Base-by-base conservation (phyloP, 2,329 filamentous ascomycete genomes). In the Ilyonectria robusta region DNA sequence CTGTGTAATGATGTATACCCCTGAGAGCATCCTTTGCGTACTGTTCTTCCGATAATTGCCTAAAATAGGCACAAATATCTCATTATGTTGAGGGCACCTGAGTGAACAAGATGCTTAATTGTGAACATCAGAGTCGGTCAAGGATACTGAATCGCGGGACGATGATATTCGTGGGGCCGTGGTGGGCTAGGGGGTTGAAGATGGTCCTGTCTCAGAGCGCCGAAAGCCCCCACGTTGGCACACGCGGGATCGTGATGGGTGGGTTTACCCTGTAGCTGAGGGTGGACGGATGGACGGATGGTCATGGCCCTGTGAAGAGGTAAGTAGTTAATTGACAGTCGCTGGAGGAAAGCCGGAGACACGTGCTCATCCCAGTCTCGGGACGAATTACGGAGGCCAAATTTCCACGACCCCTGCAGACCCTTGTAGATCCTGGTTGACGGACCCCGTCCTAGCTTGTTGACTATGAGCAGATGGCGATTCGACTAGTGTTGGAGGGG, bases 161-260 rank as follows among this genome's bases (percentile, higher is more conserved):
- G 46, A 62, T 42, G 65, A 68, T 57, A 46, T 35, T 55, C 56
- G 48, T 69, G 65, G 66, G 63, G 59, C 69, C 54, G 64, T 65
- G 66, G 57, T 54, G 58, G 62, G 64, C 59, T 64, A 70, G 40
- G 69, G 72, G 71, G 67, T 59, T 40, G 40, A 55, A 47, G 26
- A 31, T 33, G 17, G 15, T 65, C 55, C 59, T 60, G 59, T 61
- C 68, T 55, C 57, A 68, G 66, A 73, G 69, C 67, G 59, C 69
- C 61, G 54, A 58, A 69, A 59, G 59, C 71, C 68, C 67, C 74
- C 74, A 76, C 74, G 74, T 76, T 76, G 74, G 68, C 70, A 65
- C 70, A 72, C 37, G 47, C 66, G 58, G 47, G 71, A 67, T 62
- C 67, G 63, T 76, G 74, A 76, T 76, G 74, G 74, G 74, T 74